Evolutionary conservation across 352 stramenopile species (phyloP), one percentile per base, ranked within the genome.

Genomic region (Phytopythium aichiense): DNA sequence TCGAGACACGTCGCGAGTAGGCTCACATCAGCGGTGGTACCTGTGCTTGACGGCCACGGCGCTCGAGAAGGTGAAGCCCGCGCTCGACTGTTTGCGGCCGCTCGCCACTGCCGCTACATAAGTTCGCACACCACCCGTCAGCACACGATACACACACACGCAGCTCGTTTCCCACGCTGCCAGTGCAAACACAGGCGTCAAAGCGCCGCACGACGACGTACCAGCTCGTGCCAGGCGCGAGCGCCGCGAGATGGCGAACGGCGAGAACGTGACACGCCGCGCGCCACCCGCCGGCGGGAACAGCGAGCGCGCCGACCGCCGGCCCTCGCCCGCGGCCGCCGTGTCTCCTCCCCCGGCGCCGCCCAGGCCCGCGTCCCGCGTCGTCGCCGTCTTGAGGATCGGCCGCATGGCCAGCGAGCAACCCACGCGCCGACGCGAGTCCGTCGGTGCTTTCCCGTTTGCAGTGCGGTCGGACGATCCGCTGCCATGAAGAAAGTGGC

Each of bases 221-320:
- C 45, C 31, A 7, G 7, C n/a, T 1, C n/a, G 30, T 6, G 50
- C 50, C 4, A 52, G 30, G 8, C 48, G 49, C 23, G 31, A 11
- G 25, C 28, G 59, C 18, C 50, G 38, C 2, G 35, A 25, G 20
- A 43, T 87, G 7, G 81, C 77, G 58, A 93, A 93, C 40, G 80
- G 84, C 22, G 84, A 93, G 65, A 93, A 93, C 31, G 74, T 89
- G 52, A 93, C 84, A 46, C 72, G 79, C 30, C 84, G 77, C 53
- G 31, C 35, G 53, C 35, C 53, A 1, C 33, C 65, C 18, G 73
- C 59, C 64, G 70, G 62, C n/a, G 65, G 43, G n/a, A 85, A 67
- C 40, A 68, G 50, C 20, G 52, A 42, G 40, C 59, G 68, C 42
- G 45, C 56, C 7, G 68, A 54, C 16, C 53, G 64, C 55, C 67